Percentiles rank a stretch among this genome's conserved stretches.
phyloP scores from a whole-genome alignment of 306 rosid genomes.

The Quercus variabilis region DNA sequence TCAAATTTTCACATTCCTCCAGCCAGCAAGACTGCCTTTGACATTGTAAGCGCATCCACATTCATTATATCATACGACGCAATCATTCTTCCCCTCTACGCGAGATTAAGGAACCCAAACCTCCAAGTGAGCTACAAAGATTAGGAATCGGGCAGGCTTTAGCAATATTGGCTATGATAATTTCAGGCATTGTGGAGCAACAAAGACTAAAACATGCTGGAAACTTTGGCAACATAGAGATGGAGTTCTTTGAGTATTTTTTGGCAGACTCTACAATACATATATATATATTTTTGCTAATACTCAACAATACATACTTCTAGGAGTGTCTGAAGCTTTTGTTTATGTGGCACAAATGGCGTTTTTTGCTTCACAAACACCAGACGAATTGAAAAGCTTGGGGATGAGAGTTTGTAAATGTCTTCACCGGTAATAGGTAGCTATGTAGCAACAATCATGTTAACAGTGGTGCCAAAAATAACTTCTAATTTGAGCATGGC shows the following conservation, averaged over 20 bases:
- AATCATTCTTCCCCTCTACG: constrained; percentile 33
- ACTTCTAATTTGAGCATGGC: constrained; percentile 30
- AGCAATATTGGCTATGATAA: constrained; percentile 37
- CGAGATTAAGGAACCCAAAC: constrained; percentile 40
- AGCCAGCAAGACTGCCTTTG: constrained; percentile 59
- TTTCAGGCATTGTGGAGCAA: constrained; percentile 44
- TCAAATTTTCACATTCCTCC: constrained; percentile 49
- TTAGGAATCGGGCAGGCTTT: constrained; percentile 49
- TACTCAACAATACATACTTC: constrained; percentile 50
- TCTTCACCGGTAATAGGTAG: constrained; percentile 54
- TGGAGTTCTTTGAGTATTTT: constrained; percentile 24
- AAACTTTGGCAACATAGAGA: constrained; percentile 20
- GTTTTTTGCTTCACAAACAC: constrained; percentile 47
- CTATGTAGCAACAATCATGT: constrained; percentile 43
- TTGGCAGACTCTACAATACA: constrained; percentile 64
- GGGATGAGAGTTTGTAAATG: constrained; percentile 54
- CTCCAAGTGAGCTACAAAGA: constrained; percentile 42
- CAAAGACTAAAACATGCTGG: constrained; percentile 29
- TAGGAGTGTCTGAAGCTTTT: constrained; percentile 54
- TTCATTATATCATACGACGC: constrained; percentile 47
- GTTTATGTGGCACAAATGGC: constrained; percentile 59
- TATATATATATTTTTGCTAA: neutral
- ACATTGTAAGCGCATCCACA: constrained; percentile 46
- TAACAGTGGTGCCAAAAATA: constrained; percentile 45
- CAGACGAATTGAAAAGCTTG: constrained; percentile 52